phyloP scores from a whole-genome alignment of 495 filamentous ascomycete genomes.

The Annulohypoxylon nitens region DNA sequence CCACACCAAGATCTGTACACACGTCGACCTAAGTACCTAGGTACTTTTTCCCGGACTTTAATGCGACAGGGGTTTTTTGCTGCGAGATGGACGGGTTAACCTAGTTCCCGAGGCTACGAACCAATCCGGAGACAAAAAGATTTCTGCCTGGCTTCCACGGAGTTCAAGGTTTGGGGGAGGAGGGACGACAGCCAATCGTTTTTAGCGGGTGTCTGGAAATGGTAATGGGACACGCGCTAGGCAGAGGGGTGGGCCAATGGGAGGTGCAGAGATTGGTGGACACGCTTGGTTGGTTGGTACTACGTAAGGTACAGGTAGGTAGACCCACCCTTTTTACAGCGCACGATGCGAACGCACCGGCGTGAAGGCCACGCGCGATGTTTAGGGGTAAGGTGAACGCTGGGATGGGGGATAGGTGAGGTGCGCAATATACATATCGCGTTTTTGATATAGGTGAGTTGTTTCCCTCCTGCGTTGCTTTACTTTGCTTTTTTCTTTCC shows the following conservation, averaged over 20 bases:
- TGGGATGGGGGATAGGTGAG: not conserved
- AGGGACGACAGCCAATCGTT: constrained; percentile 8
- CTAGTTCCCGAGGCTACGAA: too few relatives aligned
- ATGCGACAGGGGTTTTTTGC: too few relatives aligned
- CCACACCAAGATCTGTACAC: too few relatives aligned
- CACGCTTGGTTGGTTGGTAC: too few relatives aligned
- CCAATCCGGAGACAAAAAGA: constrained; percentile 3
- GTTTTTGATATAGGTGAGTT: not conserved
- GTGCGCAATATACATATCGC: not conserved
- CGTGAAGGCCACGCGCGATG: constrained; percentile 35
- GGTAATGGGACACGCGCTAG: constrained; percentile 37
- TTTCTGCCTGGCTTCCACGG: not conserved
- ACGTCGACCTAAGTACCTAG: too few relatives aligned
- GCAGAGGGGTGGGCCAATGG: too few relatives aligned
- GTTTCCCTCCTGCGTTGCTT: not conserved
- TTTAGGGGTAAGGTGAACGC: not conserved
- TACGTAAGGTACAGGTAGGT: not conserved
- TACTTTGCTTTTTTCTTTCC: not conserved
- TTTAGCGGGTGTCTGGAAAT: constrained; percentile 35
- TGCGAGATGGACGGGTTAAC: too few relatives aligned
- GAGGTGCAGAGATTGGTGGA: too few relatives aligned
- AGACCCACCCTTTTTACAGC: not conserved
- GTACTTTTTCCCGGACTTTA: too few relatives aligned
- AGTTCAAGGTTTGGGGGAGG: not conserved
- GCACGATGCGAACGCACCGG: constrained; percentile 8